These are phyloP conservation scores for Aristolochia fimbriata DNA, from an alignment of 164 flowering plant genomes.

Conservation along the genomic window DNA sequence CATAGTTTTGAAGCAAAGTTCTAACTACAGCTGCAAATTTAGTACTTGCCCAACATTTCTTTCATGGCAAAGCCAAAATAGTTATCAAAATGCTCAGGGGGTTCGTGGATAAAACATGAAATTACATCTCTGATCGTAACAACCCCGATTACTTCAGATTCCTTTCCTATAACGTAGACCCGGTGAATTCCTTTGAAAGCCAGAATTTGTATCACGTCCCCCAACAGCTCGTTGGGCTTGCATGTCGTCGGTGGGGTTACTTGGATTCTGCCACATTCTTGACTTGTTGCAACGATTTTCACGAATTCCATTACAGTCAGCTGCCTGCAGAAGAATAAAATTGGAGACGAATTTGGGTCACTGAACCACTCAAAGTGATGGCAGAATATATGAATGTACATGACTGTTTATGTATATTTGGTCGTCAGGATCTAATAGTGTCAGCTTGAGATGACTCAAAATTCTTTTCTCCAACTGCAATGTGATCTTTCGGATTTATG, in stretches of 20 bases:
- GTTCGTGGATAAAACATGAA: slow-evolving; percentile 80
- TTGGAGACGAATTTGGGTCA: not conserved
- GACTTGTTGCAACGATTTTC: slow-evolving; percentile 26
- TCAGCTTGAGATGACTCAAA: too few species aligned
- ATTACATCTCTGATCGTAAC: slow-evolving; percentile 87
- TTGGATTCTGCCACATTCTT: slow-evolving; percentile 23
- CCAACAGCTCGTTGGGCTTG: slow-evolving; percentile 41
- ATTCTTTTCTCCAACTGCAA: too few species aligned
- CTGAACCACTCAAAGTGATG: not conserved
- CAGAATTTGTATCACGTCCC: slow-evolving; percentile 52
- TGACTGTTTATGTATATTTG: not conserved
- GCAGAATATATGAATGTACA: not conserved
- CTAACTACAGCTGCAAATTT: not conserved
- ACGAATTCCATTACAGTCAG: slow-evolving; percentile 68
- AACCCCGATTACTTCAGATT: slow-evolving; percentile 51
- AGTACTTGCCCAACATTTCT: slow-evolving; percentile 40
- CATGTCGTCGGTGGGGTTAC: slow-evolving; percentile 59
- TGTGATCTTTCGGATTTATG: too few species aligned
- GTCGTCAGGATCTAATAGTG: too few species aligned
- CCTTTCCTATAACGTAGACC: slow-evolving; percentile 47
- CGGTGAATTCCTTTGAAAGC: slow-evolving; percentile 66
- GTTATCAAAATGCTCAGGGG: slow-evolving; percentile 56
- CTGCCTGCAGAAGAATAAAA: slow-evolving; percentile 33
- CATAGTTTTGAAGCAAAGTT: not conserved
- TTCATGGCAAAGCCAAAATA: slow-evolving; percentile 41